Conservation (phyloP, 1,284 basidiomycete genomes). For the Cutaneotrichosporon arboriforme region DNA sequence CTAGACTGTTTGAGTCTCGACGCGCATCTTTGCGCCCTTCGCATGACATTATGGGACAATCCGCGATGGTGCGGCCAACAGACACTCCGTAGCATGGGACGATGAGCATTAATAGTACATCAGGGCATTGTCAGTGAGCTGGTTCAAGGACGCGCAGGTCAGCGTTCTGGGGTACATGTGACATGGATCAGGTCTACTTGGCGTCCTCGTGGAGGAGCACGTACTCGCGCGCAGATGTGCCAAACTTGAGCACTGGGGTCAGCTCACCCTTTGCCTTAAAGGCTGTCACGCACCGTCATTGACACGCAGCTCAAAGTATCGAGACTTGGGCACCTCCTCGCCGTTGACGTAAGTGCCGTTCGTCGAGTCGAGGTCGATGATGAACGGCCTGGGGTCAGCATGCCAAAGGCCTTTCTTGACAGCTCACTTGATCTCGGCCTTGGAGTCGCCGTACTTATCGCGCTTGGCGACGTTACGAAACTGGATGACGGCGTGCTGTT, state of each 20-base stretch:
- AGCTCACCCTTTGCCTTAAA: background rate
- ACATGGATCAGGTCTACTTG: constrained; percentile 7
- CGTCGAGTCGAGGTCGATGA: constrained; percentile 94
- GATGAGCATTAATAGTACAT: too few species aligned
- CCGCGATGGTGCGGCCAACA: too few species aligned
- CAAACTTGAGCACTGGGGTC: constrained; percentile 78
- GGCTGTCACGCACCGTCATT: constrained; percentile 70
- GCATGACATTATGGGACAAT: too few species aligned
- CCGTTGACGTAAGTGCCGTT: constrained; percentile 92
- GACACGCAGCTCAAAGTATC: constrained; percentile 84
- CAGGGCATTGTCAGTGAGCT: too few species aligned
- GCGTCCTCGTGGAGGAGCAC: constrained; percentile 79
- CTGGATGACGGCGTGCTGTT: constrained; percentile 96
- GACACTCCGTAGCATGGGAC: too few species aligned
- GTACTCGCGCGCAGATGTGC: constrained; percentile 78
- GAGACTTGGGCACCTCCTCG: constrained; percentile 70
- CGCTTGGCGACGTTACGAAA: constrained; percentile 79
- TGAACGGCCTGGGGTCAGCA: constrained; percentile 65
- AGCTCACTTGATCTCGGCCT: constrained; percentile 63
- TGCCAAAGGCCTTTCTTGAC: background rate
- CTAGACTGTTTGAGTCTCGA: too few species aligned
- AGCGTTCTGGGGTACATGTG: too few species aligned
- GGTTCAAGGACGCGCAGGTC: too few species aligned
- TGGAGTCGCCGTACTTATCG: constrained; percentile 79
- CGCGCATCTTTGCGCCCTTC: too few species aligned